Conservation (phyloP, 495 filamentous ascomycete genomes). For the Lophiotrema nucula region DNA sequence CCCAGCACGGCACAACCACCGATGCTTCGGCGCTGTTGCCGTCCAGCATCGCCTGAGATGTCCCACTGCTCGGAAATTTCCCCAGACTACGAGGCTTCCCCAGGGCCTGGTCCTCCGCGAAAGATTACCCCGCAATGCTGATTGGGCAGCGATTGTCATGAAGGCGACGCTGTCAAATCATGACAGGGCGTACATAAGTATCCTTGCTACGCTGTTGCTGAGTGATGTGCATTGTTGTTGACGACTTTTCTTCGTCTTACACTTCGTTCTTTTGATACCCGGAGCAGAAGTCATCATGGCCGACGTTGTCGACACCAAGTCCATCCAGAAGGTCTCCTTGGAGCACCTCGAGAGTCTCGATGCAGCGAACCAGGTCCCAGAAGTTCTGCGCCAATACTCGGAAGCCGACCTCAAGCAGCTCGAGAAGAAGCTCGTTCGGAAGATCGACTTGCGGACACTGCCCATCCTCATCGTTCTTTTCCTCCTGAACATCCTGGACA, state of each 20-base stretch:
- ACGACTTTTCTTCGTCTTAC: neutral
- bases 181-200: too few species aligned
- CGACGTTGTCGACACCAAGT: neutral
- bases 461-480: neutral
- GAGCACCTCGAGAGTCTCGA: neutral
- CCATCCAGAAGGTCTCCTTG: neutral
- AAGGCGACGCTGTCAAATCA: too few species aligned
- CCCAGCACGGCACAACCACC: too few species aligned
- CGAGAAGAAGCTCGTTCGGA: conserved; percentile 17
- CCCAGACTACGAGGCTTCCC: too few species aligned
- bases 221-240: neutral
- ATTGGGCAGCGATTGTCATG: too few species aligned
- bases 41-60: too few species aligned
- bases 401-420: conserved; percentile 4
- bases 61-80: too few species aligned
- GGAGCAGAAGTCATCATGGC: neutral
- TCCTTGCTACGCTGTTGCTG: neutral
- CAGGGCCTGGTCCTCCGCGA: too few species aligned
- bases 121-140: too few species aligned
- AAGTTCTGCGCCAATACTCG: neutral
- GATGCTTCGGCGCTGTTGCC: too few species aligned
- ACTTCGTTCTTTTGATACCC: neutral
- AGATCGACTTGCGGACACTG: conserved; percentile 9
- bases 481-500: conserved; percentile 9
- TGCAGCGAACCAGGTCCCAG: neutral